A percentile compares a stretch with the other conserved stretches of the same genome.
Evolutionary conservation across 2,329 filamentous ascomycete species (phyloP).

Genomic region (Knufia petricola): DNA sequence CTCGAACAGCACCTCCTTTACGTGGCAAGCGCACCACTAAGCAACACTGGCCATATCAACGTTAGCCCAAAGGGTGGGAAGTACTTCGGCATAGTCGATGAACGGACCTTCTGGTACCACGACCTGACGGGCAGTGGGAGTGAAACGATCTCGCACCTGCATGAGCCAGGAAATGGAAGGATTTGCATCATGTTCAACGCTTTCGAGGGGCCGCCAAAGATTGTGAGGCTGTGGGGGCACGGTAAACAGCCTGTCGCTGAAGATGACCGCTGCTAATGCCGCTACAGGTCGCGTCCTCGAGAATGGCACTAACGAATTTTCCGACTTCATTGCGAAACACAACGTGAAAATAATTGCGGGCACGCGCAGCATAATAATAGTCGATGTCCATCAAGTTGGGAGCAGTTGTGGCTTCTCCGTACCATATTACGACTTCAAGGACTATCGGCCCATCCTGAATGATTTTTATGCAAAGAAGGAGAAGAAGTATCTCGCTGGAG

Average conservation of each 20-base stretch:
- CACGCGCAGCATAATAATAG: constrained; percentile 50
- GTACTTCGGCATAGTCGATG: constrained; percentile 23
- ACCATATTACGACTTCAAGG: constrained; percentile 19
- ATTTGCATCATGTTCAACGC: constrained; percentile 66
- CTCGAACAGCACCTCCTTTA: constrained; percentile 63
- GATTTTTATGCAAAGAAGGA: constrained; percentile 21
- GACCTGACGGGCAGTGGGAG: constrained; percentile 56
- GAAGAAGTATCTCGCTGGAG: constrained; percentile 12
- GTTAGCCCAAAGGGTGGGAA: constrained; percentile 65
- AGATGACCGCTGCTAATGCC: background rate
- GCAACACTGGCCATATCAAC: constrained; percentile 58
- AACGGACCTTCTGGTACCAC: constrained; percentile 22
- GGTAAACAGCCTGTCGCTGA: no score
- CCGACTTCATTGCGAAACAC: constrained; percentile 36
- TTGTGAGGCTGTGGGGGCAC: constrained; percentile 39
- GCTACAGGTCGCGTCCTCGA: constrained; percentile 53
- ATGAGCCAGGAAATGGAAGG: constrained; percentile 58
- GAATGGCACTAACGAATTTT: constrained; percentile 45
- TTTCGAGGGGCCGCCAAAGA: constrained; percentile 50
- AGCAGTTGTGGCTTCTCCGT: constrained; percentile 59
- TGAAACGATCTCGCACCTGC: constrained; percentile 66
- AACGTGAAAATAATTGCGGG: constrained; percentile 34
- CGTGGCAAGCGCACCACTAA: constrained; percentile 60
- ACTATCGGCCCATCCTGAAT: constrained; percentile 18
- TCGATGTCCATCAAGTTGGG: constrained; percentile 56